Percentiles rank a stretch among this genome's conserved stretches.
Evolutionary conservation across 257 asterid species (phyloP).

Genomic region (Anisodus acutangulus): DNA sequence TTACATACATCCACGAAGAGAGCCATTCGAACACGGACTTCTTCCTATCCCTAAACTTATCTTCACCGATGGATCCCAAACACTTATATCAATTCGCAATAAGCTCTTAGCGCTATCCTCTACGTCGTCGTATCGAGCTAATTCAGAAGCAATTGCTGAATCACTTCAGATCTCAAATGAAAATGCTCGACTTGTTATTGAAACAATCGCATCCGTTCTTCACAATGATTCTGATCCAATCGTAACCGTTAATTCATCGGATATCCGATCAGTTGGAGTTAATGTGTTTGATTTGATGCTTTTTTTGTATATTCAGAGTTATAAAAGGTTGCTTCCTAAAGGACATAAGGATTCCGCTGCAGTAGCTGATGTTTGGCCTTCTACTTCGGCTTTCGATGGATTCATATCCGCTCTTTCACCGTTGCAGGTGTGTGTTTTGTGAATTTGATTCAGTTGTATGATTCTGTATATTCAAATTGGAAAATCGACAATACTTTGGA

Average conservation of each 20-base stretch:
- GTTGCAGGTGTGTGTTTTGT: constrained; percentile 52
- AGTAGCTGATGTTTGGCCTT: constrained; percentile 98
- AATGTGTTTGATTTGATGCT: constrained; percentile 79
- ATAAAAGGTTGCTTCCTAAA: constrained; percentile 87
- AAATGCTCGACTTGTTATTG: constrained; percentile 74
- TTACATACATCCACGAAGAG: constrained; percentile 81
- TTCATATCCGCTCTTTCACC: constrained; percentile 90
- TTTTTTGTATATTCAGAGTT: constrained; percentile 79
- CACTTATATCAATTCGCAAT: constrained; percentile 68
- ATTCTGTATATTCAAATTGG: too few relatives aligned
- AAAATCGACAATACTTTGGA: background rate
- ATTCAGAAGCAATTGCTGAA: constrained; percentile 49
- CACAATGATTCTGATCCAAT: constrained; percentile 70
- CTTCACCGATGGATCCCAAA: constrained; percentile 75
- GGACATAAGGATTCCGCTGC: constrained; percentile 93
- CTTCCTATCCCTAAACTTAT: constrained; percentile 86
- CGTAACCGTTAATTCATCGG: constrained; percentile 51
- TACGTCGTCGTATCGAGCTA: constrained; percentile 50
- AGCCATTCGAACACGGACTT: constrained; percentile 94
- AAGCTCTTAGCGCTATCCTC: constrained; percentile 62
- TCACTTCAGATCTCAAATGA: constrained; percentile 69
- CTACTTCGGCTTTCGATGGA: constrained; percentile 94
- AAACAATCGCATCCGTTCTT: constrained; percentile 66
- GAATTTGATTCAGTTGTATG: too few relatives aligned
- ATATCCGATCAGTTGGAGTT: constrained; percentile 63